Base-by-base conservation (phyloP, 768 basidiomycete species). In the Nidularia sp. region DNA sequence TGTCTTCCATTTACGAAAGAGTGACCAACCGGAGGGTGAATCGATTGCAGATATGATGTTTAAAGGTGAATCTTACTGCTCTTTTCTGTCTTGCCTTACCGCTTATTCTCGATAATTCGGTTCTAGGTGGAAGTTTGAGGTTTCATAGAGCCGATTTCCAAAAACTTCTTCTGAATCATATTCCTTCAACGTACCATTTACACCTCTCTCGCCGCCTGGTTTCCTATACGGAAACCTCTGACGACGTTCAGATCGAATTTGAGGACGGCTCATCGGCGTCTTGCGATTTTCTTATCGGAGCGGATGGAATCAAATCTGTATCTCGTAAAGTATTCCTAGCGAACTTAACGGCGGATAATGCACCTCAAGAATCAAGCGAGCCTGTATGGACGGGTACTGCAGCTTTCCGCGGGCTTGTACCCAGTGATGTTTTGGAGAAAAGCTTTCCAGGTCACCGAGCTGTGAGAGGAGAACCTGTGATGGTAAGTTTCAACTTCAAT, bases 271-370 rank as follows among this genome's bases (percentile, higher is more conserved):
- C 64, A 12, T 61, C 54, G 1, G 63, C 64, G 3, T 55, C 55
- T 0, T 73, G 72, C 33, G 75, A 79, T 49, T 50, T 78, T 6
- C 61, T 79, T 34, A 55, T 78, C 6, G 76, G 72, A 1, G 65
- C 71, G 4, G 77, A 79, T 52, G 77, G 77, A 2, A 62, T 78
- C 51, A 70, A 62, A 18, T 69, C 66, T 1, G 56, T 56, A 2
- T 55, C 64, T 13, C 57, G 57, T 8, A 48, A 47, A 10, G 39
- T 51, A 9, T 52, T 60, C 45, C 47, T 58, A 10, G 32, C 43
- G 12, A 47, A 42, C 2, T 15, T 52, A 32, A 34, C 50, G 5
- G 31, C 45, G 12, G 47, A 52, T 5, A 39, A 42, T 29, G 34
- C 4, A 29, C 51, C 48, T 22, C 42, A 52, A 34, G 41, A 36